Conservation (phyloP, 495 filamentous ascomycete genomes). For the Penicillium tannophilum region DNA sequence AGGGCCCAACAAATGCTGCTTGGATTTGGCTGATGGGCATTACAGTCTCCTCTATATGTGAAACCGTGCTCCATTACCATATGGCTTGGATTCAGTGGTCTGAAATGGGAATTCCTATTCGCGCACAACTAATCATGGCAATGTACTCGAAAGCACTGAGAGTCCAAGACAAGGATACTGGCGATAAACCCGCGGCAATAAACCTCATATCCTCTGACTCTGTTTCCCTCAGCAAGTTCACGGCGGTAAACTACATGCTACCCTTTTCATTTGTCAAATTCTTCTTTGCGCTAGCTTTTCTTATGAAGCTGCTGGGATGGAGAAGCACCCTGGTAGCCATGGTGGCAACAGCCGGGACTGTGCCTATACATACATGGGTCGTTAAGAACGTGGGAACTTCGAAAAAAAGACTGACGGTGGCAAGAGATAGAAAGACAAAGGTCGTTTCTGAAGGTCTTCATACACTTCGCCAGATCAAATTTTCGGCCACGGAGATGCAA, state of each 20-base stretch:
- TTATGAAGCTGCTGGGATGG: neutral
- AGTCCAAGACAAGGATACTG: neutral
- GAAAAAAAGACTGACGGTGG: neutral
- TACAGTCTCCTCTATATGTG: neutral
- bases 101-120: conserved; percentile 2
- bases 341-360: neutral
- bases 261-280: conserved; percentile 1
- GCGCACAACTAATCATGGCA: conserved; percentile 5
- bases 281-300: neutral
- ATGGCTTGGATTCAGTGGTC: conserved; percentile 6
- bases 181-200: neutral
- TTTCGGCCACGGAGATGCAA: neutral
- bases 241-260: conserved; percentile 1
- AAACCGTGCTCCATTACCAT: neutral
- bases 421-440: conserved; percentile 6
- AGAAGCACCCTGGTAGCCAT: neutral
- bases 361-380: neutral
- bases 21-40: conserved; percentile 3
- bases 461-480: neutral
- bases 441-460: neutral
- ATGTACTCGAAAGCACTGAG: neutral
- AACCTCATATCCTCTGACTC: conserved; percentile 1
- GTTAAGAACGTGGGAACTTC: neutral
- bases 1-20: neutral
- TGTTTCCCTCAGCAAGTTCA: neutral